A percentile compares a stretch with the other conserved stretches of the same genome.
Conservation (phyloP, 305 asterid genomes). For the Fraxinus dipetala region DNA sequence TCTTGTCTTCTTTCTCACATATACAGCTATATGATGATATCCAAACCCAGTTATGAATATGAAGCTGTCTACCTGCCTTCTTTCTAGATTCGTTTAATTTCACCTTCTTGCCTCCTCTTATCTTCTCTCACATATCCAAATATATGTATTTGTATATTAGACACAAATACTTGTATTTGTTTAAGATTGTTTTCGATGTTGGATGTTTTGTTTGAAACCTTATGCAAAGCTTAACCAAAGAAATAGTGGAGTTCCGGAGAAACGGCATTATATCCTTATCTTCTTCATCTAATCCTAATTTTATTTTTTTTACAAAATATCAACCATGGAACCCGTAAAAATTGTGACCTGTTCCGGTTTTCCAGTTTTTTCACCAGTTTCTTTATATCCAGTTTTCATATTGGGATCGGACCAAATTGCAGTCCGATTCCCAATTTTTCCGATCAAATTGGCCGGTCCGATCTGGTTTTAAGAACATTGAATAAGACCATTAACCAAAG, state of each 20-base stretch:
- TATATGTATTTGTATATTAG: background rate
- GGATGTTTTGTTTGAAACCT: background rate
- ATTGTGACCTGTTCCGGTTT: background rate
- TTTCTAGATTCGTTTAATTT: background rate
- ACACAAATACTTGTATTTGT: background rate
- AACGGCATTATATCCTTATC: background rate
- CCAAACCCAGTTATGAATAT: background rate
- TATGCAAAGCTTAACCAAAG: background rate
- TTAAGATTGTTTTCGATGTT: background rate
- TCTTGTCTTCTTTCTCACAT: background rate
- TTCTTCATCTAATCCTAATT: background rate
- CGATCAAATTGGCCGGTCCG: background rate
- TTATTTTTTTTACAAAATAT: background rate
- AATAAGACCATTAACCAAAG: conserved; percentile 9
- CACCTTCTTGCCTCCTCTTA: background rate
- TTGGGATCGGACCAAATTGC: background rate
- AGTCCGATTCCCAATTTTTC: background rate
- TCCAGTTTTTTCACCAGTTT: background rate
- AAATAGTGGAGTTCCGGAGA: background rate
- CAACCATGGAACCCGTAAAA: background rate
- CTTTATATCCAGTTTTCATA: background rate
- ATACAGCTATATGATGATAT: background rate
- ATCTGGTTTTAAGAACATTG: background rate
- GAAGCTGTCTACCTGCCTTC: background rate
- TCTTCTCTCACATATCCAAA: background rate